These are phyloP conservation scores for Exophiala phaeomuriformis DNA, from an alignment of 2,329 filamentous ascomycete genomes.

Conservation along the genomic window DNA sequence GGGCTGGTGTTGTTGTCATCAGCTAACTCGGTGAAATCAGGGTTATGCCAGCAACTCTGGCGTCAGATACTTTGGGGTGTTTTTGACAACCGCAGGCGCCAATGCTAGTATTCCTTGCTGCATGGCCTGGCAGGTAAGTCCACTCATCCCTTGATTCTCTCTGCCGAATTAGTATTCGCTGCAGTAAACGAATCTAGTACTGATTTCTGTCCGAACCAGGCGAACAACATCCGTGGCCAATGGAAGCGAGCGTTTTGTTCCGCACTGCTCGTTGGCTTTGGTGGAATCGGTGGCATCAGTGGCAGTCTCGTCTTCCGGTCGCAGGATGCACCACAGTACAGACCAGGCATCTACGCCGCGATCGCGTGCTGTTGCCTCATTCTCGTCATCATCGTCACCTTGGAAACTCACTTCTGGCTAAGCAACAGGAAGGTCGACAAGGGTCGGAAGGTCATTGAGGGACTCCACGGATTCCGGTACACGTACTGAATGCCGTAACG, in stretches of 20 bases:
- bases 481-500: slow-evolving; percentile 14
- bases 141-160: too few relatives aligned
- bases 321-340: slow-evolving; percentile 31
- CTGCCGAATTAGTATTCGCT: too few relatives aligned
- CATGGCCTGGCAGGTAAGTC: slow-evolving; percentile 61
- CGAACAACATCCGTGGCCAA: slow-evolving; percentile 80
- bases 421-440: slow-evolving; percentile 44
- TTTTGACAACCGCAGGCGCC: slow-evolving; percentile 64
- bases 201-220: slow-evolving; percentile 42
- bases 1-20: not conserved
- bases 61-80: slow-evolving; percentile 65
- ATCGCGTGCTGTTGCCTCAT: slow-evolving; percentile 47
- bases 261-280: slow-evolving; percentile 26
- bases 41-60: slow-evolving; percentile 53
- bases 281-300: slow-evolving; percentile 65
- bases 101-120: slow-evolving; percentile 68
- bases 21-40: not conserved
- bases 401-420: slow-evolving; percentile 43
- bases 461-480: slow-evolving; percentile 35
- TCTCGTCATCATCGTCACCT: slow-evolving; percentile 46
- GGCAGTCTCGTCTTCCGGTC: slow-evolving; percentile 62
- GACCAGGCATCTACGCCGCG: slow-evolving; percentile 32
- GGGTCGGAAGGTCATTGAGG: slow-evolving; percentile 47
- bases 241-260: slow-evolving; percentile 64
- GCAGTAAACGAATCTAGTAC: not conserved